Base-by-base conservation (phyloP, 495 filamentous ascomycete genomes). In the Hypoxylon trugodes region DNA sequence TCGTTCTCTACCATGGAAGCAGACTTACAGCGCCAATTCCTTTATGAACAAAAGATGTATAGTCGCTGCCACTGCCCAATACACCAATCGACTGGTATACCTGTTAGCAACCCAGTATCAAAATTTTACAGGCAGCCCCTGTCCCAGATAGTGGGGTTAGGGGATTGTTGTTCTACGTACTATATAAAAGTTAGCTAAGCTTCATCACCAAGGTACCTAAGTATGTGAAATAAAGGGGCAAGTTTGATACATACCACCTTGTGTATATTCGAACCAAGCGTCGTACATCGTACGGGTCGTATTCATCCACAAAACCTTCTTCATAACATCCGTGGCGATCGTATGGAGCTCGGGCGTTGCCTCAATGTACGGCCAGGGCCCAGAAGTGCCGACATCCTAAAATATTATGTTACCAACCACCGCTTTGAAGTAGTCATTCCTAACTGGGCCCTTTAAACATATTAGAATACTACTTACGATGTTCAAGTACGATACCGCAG, bases 401-500 rank as follows among this genome's bases (percentile, higher is more conserved):
- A 22, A 10, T 13, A 40, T 28, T 10, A 30, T 2, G 15, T 63
- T 18, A 63, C 26, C 36, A 25, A 10, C 12, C 13, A 12, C 19
- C 6, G 16, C 26, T 45, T 26, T 26, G n/a, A n/a, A n/a, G n/a
- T n/a, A n/a, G n/a, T n/a, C n/a, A n/a, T n/a, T n/a, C n/a, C n/a
- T n/a, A n/a, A n/a, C n/a, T n/a, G n/a, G n/a, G n/a, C n/a, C n/a
- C n/a, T 36, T 12, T 12, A 36, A 36, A 36, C 13, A 36, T 4
- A 36, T 12, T 36, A 12, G 32, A 36, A 5, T 7, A 36, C 3
- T 41, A 53, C 61, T 65, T 9, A 65, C 61, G 36, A 96, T 86
- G 68, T 97, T 97, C 35, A 97, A 71, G 67, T 96, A 97, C 2
- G 91, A 91, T 41, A 93, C 81, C 2, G 88, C 88, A 1, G 88